These are phyloP conservation scores for Pleurotus giganteus DNA, from an alignment of 768 basidiomycete species.

Conservation along the genomic window DNA sequence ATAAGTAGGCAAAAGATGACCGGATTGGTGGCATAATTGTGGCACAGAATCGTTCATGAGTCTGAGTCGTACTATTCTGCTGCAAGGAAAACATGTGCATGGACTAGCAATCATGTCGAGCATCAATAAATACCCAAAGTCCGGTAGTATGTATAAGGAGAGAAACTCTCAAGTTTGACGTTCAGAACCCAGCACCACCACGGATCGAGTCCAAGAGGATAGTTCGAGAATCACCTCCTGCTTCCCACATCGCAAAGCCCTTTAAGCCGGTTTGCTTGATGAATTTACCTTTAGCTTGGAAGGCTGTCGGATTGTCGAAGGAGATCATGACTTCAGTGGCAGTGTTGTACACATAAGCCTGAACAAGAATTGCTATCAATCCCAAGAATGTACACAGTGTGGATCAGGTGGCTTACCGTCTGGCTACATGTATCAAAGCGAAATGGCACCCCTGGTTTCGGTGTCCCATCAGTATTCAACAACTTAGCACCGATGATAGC, in stretches of 20 bases:
- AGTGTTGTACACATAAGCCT: constrained; percentile 70
- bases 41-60: too few relatives aligned
- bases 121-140: too few relatives aligned
- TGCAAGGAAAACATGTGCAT: too few relatives aligned
- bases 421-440: constrained; percentile 66
- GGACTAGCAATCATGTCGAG: too few relatives aligned
- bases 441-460: constrained; percentile 52
- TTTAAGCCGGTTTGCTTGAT: constrained; percentile 50
- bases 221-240: constrained; percentile 57
- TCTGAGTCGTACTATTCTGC: too few relatives aligned
- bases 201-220: constrained; percentile 57
- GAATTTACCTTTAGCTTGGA: constrained; percentile 60
- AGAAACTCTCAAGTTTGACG: too few relatives aligned
- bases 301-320: constrained; percentile 63
- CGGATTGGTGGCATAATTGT: too few relatives aligned
- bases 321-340: constrained; percentile 57
- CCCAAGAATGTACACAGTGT: neutral
- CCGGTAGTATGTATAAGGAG: too few relatives aligned
- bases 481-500: constrained; percentile 55
- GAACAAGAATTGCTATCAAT: constrained; percentile 3
- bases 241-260: constrained; percentile 71
- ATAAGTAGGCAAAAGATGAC: too few relatives aligned
- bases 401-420: constrained; percentile 54
- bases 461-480: constrained; percentile 42
- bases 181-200: constrained; percentile 30